Percentiles rank a stretch among this genome's conserved stretches.
Evolutionary conservation across 306 rosid species (phyloP).

Genomic region (Cucurbita maxima): DNA sequence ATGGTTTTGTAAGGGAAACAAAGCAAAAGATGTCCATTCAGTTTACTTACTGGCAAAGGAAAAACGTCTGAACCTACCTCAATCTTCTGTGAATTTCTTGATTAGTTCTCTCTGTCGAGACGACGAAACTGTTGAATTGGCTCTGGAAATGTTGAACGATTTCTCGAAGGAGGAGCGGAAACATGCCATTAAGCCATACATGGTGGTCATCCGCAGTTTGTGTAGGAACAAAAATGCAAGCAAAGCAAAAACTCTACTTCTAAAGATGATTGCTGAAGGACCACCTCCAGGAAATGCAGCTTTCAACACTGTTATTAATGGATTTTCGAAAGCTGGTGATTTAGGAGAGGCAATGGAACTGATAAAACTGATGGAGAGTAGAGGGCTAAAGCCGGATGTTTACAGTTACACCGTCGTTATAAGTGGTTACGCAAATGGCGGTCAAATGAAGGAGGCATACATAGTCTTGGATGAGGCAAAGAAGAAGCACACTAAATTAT

Average conservation of each 20-base stretch:
- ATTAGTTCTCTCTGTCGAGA: constrained; percentile 30
- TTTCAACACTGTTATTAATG: constrained; percentile 53
- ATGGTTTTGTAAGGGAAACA: constrained; percentile 54
- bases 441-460: constrained; percentile 71
- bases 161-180: constrained; percentile 25
- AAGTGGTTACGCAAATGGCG: constrained; percentile 56
- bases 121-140: constrained; percentile 40
- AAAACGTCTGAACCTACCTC: constrained; percentile 20
- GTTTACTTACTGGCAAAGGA: constrained; percentile 40
- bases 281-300: constrained; percentile 77
- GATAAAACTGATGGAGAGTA: constrained; percentile 45
- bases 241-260: constrained; percentile 44
- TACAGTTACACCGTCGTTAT: constrained; percentile 54
- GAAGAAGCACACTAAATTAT: constrained; percentile 41
- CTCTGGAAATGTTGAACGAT: constrained; percentile 39
- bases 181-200: constrained; percentile 43
- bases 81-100: constrained; percentile 21
- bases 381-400: constrained; percentile 81
- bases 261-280: constrained; percentile 49
- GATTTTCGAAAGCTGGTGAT: constrained; percentile 42
- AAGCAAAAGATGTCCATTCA: constrained; percentile 33
- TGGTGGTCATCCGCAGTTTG: constrained; percentile 40
- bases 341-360: constrained; percentile 44
- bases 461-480: constrained; percentile 49
- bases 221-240: constrained; percentile 45